Conservation (phyloP, 2,329 filamentous ascomycete species). For the Exophiala aquamarina region DNA sequence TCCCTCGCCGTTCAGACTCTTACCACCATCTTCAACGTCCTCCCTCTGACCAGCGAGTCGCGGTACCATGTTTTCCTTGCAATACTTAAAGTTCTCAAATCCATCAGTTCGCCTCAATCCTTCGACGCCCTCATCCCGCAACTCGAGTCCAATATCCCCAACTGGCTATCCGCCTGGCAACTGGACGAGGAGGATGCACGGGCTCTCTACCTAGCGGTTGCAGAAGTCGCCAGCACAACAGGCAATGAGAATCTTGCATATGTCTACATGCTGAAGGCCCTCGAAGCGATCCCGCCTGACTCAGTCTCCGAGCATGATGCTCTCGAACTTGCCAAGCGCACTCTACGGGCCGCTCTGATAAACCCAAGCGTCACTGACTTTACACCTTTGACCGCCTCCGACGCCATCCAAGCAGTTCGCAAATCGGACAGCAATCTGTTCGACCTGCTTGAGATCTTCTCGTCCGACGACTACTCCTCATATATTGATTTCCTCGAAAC, state of each 20-base stretch:
- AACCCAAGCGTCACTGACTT: constrained; percentile 70
- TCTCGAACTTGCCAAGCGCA: constrained; percentile 60
- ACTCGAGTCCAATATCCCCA: constrained; percentile 72
- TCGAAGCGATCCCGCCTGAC: constrained; percentile 70
- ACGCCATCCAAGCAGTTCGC: constrained; percentile 80
- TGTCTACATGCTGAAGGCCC: constrained; percentile 70
- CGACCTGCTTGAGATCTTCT: constrained; percentile 93
- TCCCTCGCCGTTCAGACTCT: constrained; percentile 86
- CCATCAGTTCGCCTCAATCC: constrained; percentile 66
- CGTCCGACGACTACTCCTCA: constrained; percentile 89
- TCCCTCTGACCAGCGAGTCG: constrained; percentile 71
- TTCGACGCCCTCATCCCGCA: constrained; percentile 84
- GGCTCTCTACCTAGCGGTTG: constrained; percentile 79
- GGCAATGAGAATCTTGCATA: constrained; percentile 77
- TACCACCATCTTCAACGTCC: constrained; percentile 94
- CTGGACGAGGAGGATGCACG: constrained; percentile 78
- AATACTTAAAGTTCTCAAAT: constrained; percentile 79
- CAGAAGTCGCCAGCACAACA: constrained; percentile 75
- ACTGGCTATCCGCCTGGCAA: constrained; percentile 82
- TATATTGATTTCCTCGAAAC: constrained; percentile 88
- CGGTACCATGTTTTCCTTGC: constrained; percentile 89
- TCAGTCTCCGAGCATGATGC: constrained; percentile 52
- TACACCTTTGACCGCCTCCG: constrained; percentile 67
- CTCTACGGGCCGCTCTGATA: constrained; percentile 66
- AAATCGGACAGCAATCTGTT: constrained; percentile 82